A percentile compares a stretch with the other conserved stretches of the same genome.
Evolutionary conservation across 2,329 filamentous ascomycete species (phyloP).

Genomic region (Xylariaceae sp.): DNA sequence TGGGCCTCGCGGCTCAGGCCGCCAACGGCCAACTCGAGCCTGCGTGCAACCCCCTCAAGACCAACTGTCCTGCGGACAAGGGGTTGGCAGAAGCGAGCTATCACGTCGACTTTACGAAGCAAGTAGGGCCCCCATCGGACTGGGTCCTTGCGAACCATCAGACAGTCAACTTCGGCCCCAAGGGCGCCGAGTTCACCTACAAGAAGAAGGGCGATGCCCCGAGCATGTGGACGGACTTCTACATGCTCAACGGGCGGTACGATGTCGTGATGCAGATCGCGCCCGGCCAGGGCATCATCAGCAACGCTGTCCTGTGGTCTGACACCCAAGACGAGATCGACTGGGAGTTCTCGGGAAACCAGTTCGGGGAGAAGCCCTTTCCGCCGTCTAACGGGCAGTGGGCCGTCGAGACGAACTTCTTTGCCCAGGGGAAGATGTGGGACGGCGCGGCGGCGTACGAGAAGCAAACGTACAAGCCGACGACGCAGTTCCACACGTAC

Average conservation of each 20-base stretch:
- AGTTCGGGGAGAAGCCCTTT: conserved; percentile 22
- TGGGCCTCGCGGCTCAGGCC: conserved; percentile 16
- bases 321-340: conserved; percentile 26
- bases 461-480: conserved; percentile 18
- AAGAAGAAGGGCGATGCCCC: conserved; percentile 21
- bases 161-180: conserved; percentile 18
- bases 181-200: conserved; percentile 24
- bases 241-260: conserved; percentile 24
- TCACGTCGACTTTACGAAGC: conserved; percentile 25
- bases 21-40: conserved; percentile 20
- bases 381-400: conserved; percentile 21
- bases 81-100: conserved; percentile 19
- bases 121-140: conserved; percentile 12
- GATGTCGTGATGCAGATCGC: conserved; percentile 26
- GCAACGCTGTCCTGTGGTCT: conserved; percentile 21
- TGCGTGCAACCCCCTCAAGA: conserved; percentile 23
- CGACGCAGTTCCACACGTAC: conserved; percentile 24
- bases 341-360: conserved; percentile 26
- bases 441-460: conserved; percentile 21
- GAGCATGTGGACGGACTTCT: conserved; percentile 26
- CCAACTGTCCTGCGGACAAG: conserved; percentile 20
- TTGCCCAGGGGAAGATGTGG: conserved; percentile 24
- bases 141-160: conserved; percentile 21
- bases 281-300: conserved; percentile 23
- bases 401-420: conserved; percentile 20